These are phyloP conservation scores for Eucalyptus viminalis DNA, from an alignment of 345 rosid genomes.

Conservation along the genomic window DNA sequence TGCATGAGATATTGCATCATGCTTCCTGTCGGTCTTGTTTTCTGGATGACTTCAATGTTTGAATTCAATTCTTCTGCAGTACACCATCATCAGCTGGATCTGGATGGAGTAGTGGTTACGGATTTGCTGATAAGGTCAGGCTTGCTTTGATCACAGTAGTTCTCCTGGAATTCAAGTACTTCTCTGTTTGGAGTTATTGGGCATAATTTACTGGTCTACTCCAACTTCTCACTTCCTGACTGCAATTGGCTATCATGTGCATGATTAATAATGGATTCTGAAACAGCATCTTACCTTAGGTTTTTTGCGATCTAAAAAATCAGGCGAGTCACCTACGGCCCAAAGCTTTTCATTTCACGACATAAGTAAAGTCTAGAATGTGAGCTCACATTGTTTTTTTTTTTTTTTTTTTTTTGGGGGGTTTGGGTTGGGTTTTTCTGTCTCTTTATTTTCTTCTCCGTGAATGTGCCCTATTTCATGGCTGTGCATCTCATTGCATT, in stretches of 20 bases:
- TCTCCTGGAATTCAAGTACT: not conserved
- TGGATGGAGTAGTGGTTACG: conserved; percentile 77
- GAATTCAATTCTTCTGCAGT: conserved; percentile 22
- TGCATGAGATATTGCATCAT: not conserved
- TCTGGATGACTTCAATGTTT: not conserved
- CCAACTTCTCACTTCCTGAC: not conserved
- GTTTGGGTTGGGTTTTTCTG: not conserved
- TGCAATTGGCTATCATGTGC: not conserved
- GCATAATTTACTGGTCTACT: not conserved
- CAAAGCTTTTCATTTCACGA: not conserved
- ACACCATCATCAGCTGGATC: conserved; percentile 43
- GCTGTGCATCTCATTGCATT: not conserved
- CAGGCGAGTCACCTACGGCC: not conserved
- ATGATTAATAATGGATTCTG: not conserved
- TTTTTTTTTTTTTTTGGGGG: not conserved
- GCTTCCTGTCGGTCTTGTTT: not conserved
- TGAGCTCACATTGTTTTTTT: not conserved
- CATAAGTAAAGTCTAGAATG: not conserved
- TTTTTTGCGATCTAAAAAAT: not conserved
- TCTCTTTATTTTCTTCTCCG: not conserved
- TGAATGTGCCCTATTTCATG: not conserved
- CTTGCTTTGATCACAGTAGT: not conserved
- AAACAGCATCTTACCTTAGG: not conserved
- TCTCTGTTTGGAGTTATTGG: not conserved
- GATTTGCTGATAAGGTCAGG: conserved; percentile 95